These are phyloP conservation scores for Lentinula edodes DNA, from an alignment of 768 basidiomycete genomes.

Conservation along the genomic window DNA sequence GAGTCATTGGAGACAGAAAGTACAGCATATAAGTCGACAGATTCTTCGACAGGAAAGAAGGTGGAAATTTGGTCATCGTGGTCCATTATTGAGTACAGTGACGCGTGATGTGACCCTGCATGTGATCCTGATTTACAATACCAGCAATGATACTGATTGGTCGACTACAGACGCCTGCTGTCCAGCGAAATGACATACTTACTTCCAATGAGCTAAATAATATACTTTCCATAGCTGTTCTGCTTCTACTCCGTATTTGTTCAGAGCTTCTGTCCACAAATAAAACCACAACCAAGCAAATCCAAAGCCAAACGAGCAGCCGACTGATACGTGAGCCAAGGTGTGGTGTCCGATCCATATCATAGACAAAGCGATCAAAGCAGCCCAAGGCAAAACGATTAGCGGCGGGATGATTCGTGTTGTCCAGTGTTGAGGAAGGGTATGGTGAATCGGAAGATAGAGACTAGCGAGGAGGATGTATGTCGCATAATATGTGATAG, in stretches of 20 bases:
- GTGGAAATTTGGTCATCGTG: slow-evolving; percentile 64
- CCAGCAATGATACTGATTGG: neutral
- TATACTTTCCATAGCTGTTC: slow-evolving; percentile 14
- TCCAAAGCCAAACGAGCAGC: slow-evolving; percentile 46
- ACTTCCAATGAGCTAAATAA: neutral
- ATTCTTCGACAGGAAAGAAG: slow-evolving; percentile 72
- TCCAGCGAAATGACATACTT: neutral
- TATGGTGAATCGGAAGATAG: slow-evolving; percentile 54
- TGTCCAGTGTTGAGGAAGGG: slow-evolving; percentile 33
- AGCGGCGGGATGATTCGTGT: slow-evolving; percentile 40
- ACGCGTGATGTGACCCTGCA: slow-evolving; percentile 6
- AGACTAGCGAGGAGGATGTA: slow-evolving; percentile 54
- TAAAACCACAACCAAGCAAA: slow-evolving; percentile 54
- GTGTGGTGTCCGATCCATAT: slow-evolving; percentile 79
- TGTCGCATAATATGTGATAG: slow-evolving; percentile 57
- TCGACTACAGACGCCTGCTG: neutral
- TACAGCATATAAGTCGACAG: slow-evolving; percentile 74
- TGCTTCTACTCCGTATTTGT: slow-evolving; percentile 19
- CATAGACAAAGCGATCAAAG: slow-evolving; percentile 53
- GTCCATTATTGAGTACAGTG: slow-evolving; percentile 45
- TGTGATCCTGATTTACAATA: neutral
- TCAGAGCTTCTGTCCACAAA: slow-evolving; percentile 43
- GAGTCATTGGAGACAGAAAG: slow-evolving; percentile 53
- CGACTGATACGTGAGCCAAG: slow-evolving; percentile 59
- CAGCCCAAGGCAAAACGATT: slow-evolving; percentile 50